A percentile compares a stretch with the other conserved stretches of the same genome.
Conservation (phyloP, 257 asterid species). For the Ocimum tenuiflorum region DNA sequence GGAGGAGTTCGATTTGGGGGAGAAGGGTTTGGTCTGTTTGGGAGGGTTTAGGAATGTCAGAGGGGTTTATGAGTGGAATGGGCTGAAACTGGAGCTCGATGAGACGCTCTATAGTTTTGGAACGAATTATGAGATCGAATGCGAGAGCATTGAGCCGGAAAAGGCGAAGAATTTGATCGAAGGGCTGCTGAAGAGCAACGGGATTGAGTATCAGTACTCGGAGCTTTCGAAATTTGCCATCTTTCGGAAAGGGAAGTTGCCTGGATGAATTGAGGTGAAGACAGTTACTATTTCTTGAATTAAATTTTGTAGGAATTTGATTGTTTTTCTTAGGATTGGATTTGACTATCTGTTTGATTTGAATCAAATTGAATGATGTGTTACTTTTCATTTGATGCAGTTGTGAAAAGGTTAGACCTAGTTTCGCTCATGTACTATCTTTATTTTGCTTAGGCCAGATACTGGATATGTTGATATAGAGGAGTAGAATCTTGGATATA, state of each 20-base stretch:
- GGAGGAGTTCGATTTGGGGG: constrained; percentile 46
- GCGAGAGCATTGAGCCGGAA: constrained; percentile 81
- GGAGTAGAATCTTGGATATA: no score
- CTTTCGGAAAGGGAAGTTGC: constrained; percentile 63
- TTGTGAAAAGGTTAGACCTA: background rate
- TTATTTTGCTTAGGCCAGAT: background rate
- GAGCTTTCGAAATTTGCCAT: constrained; percentile 56
- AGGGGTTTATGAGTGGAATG: constrained; percentile 72
- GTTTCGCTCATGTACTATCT: background rate
- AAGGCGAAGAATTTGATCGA: constrained; percentile 49
- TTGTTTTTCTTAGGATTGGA: background rate
- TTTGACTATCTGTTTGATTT: background rate
- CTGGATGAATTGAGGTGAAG: constrained; percentile 24
- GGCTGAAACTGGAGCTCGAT: constrained; percentile 70
- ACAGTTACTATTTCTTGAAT: background rate
- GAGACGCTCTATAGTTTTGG: constrained; percentile 70
- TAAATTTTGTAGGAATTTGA: background rate
- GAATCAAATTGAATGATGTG: background rate
- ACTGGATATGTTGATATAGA: no score
- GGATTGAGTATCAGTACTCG: constrained; percentile 51
- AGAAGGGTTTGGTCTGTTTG: constrained; percentile 46
- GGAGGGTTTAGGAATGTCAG: constrained; percentile 85
- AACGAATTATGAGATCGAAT: constrained; percentile 65
- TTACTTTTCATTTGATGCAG: background rate
- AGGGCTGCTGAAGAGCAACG: constrained; percentile 46